Evolutionary conservation across 2,329 filamentous ascomycete genomes (phyloP).

Genomic region (Zalaria sp.): DNA sequence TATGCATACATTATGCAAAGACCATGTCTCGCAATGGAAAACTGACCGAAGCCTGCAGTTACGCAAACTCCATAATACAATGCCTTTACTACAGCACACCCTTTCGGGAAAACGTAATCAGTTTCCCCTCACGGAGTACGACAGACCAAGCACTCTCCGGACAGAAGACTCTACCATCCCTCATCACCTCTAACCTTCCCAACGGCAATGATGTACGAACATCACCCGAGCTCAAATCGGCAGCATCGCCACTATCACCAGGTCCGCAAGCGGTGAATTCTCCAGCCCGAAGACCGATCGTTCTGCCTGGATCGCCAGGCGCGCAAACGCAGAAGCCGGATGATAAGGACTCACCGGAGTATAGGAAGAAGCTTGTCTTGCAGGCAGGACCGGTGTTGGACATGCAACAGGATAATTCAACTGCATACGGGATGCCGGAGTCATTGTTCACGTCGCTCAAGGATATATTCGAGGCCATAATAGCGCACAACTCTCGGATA

Average conservation of each 20-base stretch:
- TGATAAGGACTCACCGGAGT: conserved; percentile 88
- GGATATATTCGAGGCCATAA: conserved; percentile 87
- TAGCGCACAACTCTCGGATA: conserved; percentile 65
- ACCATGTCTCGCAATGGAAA: background rate
- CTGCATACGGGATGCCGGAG: conserved; percentile 81
- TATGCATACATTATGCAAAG: conserved; percentile 31
- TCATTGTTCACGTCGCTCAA: conserved; percentile 89
- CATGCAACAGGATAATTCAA: conserved; percentile 65
- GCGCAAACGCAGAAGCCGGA: conserved; percentile 47
- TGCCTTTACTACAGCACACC: conserved; percentile 90
- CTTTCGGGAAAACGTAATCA: conserved; percentile 88
- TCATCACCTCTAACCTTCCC: background rate
- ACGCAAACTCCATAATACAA: conserved; percentile 97
- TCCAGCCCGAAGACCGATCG: conserved; percentile 6
- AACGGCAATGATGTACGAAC: background rate
- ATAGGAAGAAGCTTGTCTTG: conserved; percentile 94
- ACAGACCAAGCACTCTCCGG: background rate
- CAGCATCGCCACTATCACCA: background rate
- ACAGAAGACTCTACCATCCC: background rate
- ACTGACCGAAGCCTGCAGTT: conserved; percentile 39
- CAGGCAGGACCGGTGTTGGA: conserved; percentile 76
- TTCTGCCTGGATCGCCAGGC: conserved; percentile 7
- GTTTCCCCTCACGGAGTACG: conserved; percentile 46
- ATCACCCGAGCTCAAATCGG: conserved; percentile 1
- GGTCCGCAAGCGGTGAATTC: conserved; percentile 4